phyloP scores from a whole-genome alignment of 306 rosid genomes.

The Malus asiatica region DNA sequence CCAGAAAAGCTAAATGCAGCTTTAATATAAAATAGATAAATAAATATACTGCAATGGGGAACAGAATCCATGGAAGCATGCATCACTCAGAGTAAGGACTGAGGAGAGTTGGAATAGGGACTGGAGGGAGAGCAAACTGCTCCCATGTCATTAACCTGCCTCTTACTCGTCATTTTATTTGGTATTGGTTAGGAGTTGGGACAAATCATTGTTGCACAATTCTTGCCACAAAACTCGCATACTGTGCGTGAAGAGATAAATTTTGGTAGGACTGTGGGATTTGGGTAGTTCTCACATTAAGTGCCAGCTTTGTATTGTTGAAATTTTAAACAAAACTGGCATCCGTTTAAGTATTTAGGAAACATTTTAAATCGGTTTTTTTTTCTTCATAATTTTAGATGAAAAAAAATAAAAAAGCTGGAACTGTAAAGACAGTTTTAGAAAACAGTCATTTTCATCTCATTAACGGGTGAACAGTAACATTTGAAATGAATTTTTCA shows the following conservation, averaged over 20 bases:
- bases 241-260: fast-evolving
- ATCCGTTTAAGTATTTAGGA: fast-evolving
- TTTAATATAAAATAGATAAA: background rate
- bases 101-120: background rate
- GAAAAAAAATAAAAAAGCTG: too few relatives aligned
- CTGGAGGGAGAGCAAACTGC: background rate
- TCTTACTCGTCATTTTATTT: background rate
- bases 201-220: background rate
- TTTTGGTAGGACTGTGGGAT: fast-evolving
- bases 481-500: too few relatives aligned
- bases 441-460: too few relatives aligned
- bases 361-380: too few relatives aligned
- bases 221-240: background rate
- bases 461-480: too few relatives aligned
- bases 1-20: conserved; percentile 5
- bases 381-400: too few relatives aligned
- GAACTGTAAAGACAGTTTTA: too few relatives aligned
- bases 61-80: background rate
- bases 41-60: background rate
- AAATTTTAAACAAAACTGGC: too few relatives aligned
- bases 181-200: background rate
- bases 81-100: background rate
- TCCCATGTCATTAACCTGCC: background rate
- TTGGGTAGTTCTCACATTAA: too few relatives aligned
- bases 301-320: too few relatives aligned